phyloP scores from a whole-genome alignment of 2,329 filamentous ascomycete genomes.

The Aspergillus ruber region DNA sequence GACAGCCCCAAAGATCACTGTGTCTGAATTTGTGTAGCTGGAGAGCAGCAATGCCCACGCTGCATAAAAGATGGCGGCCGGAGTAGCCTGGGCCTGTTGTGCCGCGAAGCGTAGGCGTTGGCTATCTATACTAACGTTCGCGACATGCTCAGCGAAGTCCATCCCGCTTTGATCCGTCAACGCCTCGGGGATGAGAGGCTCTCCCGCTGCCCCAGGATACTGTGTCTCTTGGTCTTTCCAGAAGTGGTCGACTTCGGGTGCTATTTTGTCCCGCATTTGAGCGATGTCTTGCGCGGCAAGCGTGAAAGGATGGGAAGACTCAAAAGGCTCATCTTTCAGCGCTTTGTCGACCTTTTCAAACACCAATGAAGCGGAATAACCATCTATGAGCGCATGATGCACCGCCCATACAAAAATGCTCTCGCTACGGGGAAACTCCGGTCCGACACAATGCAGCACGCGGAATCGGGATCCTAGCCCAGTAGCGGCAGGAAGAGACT shows the following conservation, averaged over 20 bases:
- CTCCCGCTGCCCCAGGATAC: slow-evolving; percentile 2
- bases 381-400: slow-evolving; percentile 31
- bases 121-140: neutral
- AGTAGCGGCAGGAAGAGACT: neutral
- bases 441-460: neutral
- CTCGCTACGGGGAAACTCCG: neutral
- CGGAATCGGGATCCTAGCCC: neutral
- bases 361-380: slow-evolving; percentile 18
- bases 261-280: neutral
- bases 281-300: slow-evolving; percentile 1
- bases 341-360: slow-evolving; percentile 12
- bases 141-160: neutral
- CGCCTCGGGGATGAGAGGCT: neutral
- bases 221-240: neutral
- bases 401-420: slow-evolving; percentile 23
- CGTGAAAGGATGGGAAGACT: slow-evolving; percentile 1
- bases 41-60: slow-evolving; percentile 34
- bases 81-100: slow-evolving; percentile 1
- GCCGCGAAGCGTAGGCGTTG: neutral
- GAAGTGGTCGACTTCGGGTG: neutral
- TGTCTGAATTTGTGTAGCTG: slow-evolving; percentile 23
- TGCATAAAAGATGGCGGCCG: slow-evolving; percentile 17
- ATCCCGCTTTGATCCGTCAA: slow-evolving; percentile 2
- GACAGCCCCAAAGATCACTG: slow-evolving; percentile 29
- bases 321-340: slow-evolving; percentile 7